Percentiles rank a stretch among this genome's conserved stretches.
Conservation (phyloP, 2,329 filamentous ascomycete species). For the Raffaelea arxii region DNA sequence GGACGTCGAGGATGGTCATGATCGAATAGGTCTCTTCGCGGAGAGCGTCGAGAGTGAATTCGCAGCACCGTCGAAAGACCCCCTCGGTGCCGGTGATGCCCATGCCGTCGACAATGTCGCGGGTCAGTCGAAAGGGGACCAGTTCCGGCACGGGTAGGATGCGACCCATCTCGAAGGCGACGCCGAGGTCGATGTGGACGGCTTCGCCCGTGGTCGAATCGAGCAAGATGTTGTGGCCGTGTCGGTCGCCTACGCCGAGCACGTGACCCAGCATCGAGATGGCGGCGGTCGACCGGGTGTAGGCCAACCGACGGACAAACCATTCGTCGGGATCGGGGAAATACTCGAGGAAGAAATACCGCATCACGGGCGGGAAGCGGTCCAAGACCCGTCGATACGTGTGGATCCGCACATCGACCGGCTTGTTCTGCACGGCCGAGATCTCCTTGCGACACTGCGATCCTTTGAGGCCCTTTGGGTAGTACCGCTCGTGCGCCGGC, state of each 20-base stretch:
- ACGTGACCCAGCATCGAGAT: constrained; percentile 93
- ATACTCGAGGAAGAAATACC: constrained; percentile 93
- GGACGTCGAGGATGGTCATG: constrained; percentile 95
- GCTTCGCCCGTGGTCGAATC: constrained; percentile 86
- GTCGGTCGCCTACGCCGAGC: constrained; percentile 83
- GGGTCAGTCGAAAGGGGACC: constrained; percentile 87
- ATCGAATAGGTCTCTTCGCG: constrained; percentile 95
- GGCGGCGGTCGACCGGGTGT: constrained; percentile 85
- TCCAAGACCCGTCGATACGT: constrained; percentile 71
- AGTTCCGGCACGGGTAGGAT: constrained; percentile 93
- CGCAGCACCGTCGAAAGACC: constrained; percentile 94
- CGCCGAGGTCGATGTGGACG: constrained; percentile 92
- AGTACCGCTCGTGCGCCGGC: constrained; percentile 79
- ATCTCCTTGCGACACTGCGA: constrained; percentile 73
- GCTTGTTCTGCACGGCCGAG: constrained; percentile 57
- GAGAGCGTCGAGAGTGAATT: constrained; percentile 90
- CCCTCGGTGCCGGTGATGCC: constrained; percentile 91
- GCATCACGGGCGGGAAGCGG: constrained; percentile 84
- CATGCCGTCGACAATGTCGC: constrained; percentile 95
- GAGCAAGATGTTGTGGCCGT: constrained; percentile 93
- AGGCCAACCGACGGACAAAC: constrained; percentile 82
- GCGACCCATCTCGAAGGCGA: constrained; percentile 93
- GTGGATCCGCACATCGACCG: constrained; percentile 59
- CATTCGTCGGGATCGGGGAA: constrained; percentile 93
- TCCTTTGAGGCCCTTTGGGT: constrained; percentile 73